Evolutionary conservation across 208 protist species (phyloP), one percentile per base, ranked within the genome.

Genomic region (Angomonas deanei): DNA sequence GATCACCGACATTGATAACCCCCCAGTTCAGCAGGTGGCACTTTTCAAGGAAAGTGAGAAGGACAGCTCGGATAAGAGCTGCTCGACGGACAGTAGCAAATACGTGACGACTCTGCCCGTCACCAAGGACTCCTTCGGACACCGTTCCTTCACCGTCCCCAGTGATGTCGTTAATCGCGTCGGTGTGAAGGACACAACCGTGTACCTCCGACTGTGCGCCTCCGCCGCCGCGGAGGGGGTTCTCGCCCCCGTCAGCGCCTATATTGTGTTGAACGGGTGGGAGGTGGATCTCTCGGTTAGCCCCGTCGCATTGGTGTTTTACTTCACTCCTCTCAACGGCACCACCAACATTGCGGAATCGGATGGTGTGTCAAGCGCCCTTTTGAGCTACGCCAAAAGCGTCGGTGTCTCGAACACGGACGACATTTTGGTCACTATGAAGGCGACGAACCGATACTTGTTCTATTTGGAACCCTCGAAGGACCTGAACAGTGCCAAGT

Each of bases 191-290:
- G 38, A 30, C 4, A 57, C 50, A 15, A 66, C 74, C n/a, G 70
- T 72, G 13, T 69, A 74, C 28, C 32, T 85, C 24, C 63, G 62
- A 53, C 32, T 84, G 64, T 90, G 84, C 46, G 84, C 80, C 23
- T 86, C 84, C 3, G 77, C 84, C 1, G 79, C 83, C 8, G 26
- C 50, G 21, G 68, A 64, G 24, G 68, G 68, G 0, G 28, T 59
- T 53, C 86, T 81, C 55, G 72, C 75, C 30, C 67, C 62, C 30
- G 80, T 86, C 54, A 67, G 47, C 28, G 76, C 84, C 3, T 85
- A 84, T 61, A 55, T 90, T 24, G 38, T 78, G 4, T 59, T 90
- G 26, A 76, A 72, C 61, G 27, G 49, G 21, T 60, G 62, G 26
- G 66, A 68, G 19, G 55, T 68, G 19, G 61, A 31, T 23, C 3